Evolutionary conservation across 306 rosid species (phyloP), one percentile per base, ranked within the genome.

Genomic region (Cucurbita moschata): DNA sequence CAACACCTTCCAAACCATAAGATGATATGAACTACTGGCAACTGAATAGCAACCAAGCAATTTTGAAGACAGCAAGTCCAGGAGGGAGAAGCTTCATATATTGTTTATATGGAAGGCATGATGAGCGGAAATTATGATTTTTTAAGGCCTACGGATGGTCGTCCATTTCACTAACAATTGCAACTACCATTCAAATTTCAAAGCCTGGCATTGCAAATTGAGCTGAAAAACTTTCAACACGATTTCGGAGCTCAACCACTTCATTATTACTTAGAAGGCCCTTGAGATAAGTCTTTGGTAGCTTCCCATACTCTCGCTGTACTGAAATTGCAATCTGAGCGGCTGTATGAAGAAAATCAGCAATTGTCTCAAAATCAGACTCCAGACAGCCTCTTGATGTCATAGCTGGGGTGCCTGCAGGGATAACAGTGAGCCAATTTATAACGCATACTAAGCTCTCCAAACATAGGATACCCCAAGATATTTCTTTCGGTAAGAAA

Each of bases 301-400:
- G 59, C 71, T 89, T 94, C 44, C 94, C 96, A 18, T 87, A 79
- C 78, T 94, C 95, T 64, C 94, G 83, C 80, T 84, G 97, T 65
- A 88, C 61, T 7, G 18, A 5, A 77, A 63, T 82, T 19, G 98
- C 96, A 79, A 94, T 83, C 42, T 85, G 94, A 62, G 90, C 97
- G 46, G 97, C 92, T 81, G 85, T 82, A 16, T 68, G 72, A 49
- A 94, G 97, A 80, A 85, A 89, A 37, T 90, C 97, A 14, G 92
- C 94, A 79, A 94, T 87, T 21, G 88, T 84, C 82, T 90, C 98
- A 78, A 90, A 94, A 82, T 94, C 98, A 18, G 85, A 60, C 88
- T 94, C 98, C 79, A 93, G 68, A 71, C 98, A 93, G 18, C 98
- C 98, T 82, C 98, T 90, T 71, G 97, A 82, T 39, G 97, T 94